These are phyloP conservation scores for Fraxinus velutina DNA, from an alignment of 305 asterid species.

Conservation along the genomic window DNA sequence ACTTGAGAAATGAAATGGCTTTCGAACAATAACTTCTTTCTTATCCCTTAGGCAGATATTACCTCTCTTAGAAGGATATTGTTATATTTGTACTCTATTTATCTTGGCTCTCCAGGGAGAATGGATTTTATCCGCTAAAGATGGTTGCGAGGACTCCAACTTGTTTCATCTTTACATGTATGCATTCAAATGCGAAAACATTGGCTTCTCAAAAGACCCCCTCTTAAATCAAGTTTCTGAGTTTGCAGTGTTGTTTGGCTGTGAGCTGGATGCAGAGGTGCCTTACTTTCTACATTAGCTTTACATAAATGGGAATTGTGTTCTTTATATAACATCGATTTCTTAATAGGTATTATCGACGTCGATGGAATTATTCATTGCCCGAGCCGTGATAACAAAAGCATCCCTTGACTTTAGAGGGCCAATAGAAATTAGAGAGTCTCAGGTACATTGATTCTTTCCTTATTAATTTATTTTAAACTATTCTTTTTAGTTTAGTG, in stretches of 20 bases:
- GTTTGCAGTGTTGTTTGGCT: slow-evolving; percentile 87
- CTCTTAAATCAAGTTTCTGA: slow-evolving; percentile 79
- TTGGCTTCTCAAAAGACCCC: slow-evolving; percentile 82
- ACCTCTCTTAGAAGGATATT: not conserved
- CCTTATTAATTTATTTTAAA: slow-evolving; percentile 19
- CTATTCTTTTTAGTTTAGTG: slow-evolving; percentile 15
- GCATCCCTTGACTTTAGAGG: slow-evolving; percentile 73
- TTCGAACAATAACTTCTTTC: slow-evolving; percentile 3
- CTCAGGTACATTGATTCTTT: slow-evolving; percentile 55
- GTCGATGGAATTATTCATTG: slow-evolving; percentile 90
- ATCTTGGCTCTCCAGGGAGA: slow-evolving; percentile 64
- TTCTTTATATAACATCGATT: slow-evolving; percentile 24
- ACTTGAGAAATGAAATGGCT: not conserved
- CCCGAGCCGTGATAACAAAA: slow-evolving; percentile 79
- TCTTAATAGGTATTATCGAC: slow-evolving; percentile 70
- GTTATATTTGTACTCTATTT: not conserved
- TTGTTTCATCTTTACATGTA: slow-evolving; percentile 66
- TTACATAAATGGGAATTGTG: slow-evolving; percentile 20
- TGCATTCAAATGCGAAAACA: slow-evolving; percentile 64
- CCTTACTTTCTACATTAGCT: slow-evolving; percentile 18
- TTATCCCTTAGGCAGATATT: slow-evolving; percentile 5
- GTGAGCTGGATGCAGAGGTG: slow-evolving; percentile 94
- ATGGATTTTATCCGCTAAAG: slow-evolving; percentile 78
- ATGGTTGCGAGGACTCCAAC: slow-evolving; percentile 47
- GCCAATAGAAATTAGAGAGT: slow-evolving; percentile 51